These are phyloP conservation scores for Ricinus communis DNA, from an alignment of 345 rosid species.

Conservation along the genomic window DNA sequence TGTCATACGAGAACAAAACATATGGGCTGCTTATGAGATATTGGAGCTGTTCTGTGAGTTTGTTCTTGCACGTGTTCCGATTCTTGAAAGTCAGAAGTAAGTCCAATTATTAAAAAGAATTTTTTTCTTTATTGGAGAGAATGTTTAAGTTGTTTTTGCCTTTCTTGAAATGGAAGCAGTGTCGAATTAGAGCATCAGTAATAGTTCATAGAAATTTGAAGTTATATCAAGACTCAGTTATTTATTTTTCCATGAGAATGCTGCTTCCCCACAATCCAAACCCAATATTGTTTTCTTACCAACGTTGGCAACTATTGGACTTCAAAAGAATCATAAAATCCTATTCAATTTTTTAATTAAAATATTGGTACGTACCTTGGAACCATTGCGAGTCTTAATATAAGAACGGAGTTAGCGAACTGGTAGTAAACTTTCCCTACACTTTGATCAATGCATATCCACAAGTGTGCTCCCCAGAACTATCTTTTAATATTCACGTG, in stretches of 20 bases:
- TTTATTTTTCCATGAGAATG: too few relatives aligned
- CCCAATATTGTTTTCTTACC: too few relatives aligned
- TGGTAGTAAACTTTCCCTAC: background rate
- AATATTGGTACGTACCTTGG: background rate
- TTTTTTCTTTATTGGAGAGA: background rate
- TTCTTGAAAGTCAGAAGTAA: constrained; percentile 83
- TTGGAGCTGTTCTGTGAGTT: constrained; percentile 90
- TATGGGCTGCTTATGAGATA: constrained; percentile 83
- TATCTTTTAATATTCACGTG: background rate
- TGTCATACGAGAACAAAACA: constrained; percentile 80
- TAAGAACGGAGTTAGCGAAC: background rate
- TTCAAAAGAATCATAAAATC: too few relatives aligned
- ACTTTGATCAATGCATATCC: background rate
- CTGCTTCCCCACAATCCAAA: background rate
- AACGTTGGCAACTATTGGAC: background rate
- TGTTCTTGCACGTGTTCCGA: constrained; percentile 79
- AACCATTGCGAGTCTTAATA: background rate
- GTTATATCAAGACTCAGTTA: too few relatives aligned
- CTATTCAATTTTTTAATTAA: background rate
- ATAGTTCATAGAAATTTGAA: background rate
- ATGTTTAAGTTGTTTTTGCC: background rate
- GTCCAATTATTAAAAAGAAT: constrained; percentile 13
- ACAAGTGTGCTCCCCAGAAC: background rate
- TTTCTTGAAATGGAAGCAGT: background rate
- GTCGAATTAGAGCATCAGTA: background rate